phyloP scores from a whole-genome alignment of 352 stramenopile species.

The Elongisporangium senticosum region DNA sequence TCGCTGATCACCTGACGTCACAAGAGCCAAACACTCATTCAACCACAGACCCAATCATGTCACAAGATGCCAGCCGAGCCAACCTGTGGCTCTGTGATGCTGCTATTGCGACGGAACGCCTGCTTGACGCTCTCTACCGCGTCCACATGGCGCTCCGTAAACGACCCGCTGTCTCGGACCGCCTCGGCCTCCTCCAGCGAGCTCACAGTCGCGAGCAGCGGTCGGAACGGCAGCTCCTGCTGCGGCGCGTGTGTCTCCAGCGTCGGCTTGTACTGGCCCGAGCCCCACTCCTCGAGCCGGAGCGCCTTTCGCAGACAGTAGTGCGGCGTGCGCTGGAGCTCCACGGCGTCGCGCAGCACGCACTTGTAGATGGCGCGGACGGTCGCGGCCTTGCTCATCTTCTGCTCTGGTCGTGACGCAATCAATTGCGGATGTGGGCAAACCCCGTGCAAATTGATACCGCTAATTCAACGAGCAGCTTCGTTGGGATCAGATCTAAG shows the following conservation, averaged over 20 bases:
- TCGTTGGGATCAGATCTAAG: neutral
- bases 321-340: slow-evolving; percentile 50
- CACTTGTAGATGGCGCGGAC: slow-evolving; percentile 61
- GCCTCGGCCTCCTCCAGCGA: slow-evolving; percentile 39
- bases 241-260: neutral
- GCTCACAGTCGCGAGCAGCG: slow-evolving; percentile 18
- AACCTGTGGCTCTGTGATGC: slow-evolving; percentile 35
- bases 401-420: neutral
- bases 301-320: slow-evolving; percentile 56
- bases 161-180: slow-evolving; percentile 28
- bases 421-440: slow-evolving; percentile 1
- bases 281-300: slow-evolving; percentile 59
- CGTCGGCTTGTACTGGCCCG: slow-evolving; percentile 29
- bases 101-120: slow-evolving; percentile 37
- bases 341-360: slow-evolving; percentile 50
- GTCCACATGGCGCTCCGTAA: slow-evolving; percentile 15
- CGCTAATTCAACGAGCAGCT: neutral
- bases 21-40: neutral
- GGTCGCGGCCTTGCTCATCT: slow-evolving; percentile 33
- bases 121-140: slow-evolving; percentile 29
- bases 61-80: neutral
- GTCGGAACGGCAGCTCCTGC: slow-evolving; percentile 4
- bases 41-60: neutral
- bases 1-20: slow-evolving; percentile 20
- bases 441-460: neutral